Base-by-base conservation (phyloP, 2,329 filamentous ascomycete species). In the Chalaropsis ovoidea region DNA sequence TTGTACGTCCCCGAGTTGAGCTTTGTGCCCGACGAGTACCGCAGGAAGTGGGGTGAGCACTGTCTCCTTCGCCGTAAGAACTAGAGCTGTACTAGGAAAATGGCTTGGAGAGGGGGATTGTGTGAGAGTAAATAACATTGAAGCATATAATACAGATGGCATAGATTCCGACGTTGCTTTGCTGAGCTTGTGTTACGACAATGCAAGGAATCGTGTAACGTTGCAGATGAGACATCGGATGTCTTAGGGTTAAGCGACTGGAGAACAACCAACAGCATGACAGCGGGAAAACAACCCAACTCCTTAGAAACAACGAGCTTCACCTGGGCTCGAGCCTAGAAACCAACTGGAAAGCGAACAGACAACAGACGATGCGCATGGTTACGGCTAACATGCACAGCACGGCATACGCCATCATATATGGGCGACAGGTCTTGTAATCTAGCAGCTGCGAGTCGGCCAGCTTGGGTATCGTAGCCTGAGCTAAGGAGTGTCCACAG, bases 41-140 rank as follows among this genome's bases (percentile, higher is more conserved):
- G 81, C 70, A 83, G 93, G 66, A 86, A 84, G 75, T 97, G 92
- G 90, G 94, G 91, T 19, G 80, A 85, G 64, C 95, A 97, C 75
- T 99, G 94, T 74, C 78, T 99, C 63, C 76, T 97, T 69, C 82
- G 82, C 71, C 82, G 84, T 69, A 84, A 78, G 71, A 72, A 70
- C 67, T 70, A 61, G 27, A 47, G 11, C 10, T 52, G 35, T 17
- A 56, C n/a, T 11, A 17, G 1, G 11, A 5, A n/a, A 19, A 49
- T 35, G 6, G 15, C 10, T 1, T 15, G 27, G 17, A 10, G 8
- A 39, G 3, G 1, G 15, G 24, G 17, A 19, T 10, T 11, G 24
- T 8, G 17, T 2, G 13, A n/a, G 17, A 3, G 15, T 27, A 49
- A 22, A 19, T 47, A 47, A 47, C 22, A 47, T 19, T 19, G 5